Percentiles rank a stretch among this genome's conserved stretches.
phyloP scores from a whole-genome alignment of 306 rosid species.

The Castanopsis chinensis region DNA sequence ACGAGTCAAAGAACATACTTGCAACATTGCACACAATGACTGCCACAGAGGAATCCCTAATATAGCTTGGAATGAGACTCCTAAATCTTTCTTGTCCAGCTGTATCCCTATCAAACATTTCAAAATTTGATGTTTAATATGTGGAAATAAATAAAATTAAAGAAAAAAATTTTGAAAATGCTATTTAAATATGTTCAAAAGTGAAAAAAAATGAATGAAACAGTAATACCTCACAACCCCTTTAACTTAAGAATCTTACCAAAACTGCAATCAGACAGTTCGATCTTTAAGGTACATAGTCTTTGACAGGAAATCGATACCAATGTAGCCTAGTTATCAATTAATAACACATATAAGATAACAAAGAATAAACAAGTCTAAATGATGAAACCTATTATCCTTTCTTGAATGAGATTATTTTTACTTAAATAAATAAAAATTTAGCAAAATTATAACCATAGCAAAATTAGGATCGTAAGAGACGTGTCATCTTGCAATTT shows the following conservation, averaged over 20 bases:
- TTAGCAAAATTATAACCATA: no score
- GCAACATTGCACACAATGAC: slow-evolving; percentile 61
- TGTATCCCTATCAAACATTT: slow-evolving; percentile 43
- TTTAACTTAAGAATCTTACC: slow-evolving; percentile 32
- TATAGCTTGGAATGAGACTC: slow-evolving; percentile 62
- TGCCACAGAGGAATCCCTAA: slow-evolving; percentile 60
- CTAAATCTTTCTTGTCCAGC: slow-evolving; percentile 68
- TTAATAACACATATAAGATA: not conserved
- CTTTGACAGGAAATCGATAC: slow-evolving; percentile 56
- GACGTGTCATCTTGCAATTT: no score
- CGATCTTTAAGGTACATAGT: slow-evolving; percentile 70
- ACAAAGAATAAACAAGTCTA: not conserved
- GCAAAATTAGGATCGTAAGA: no score
- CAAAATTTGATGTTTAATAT: not conserved
- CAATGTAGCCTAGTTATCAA: slow-evolving; percentile 47
- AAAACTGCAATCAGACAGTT: slow-evolving; percentile 51
- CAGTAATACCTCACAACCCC: not conserved
- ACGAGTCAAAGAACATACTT: slow-evolving; percentile 30
- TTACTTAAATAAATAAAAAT: no score
- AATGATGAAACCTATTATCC: not conserved
- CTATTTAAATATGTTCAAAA: no score
- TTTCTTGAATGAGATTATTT: not conserved
- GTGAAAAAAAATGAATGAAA: not conserved
- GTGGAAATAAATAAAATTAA: no score
- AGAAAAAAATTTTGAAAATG: no score